phyloP scores from a whole-genome alignment of 805 yeast species.

The Saturnispora halmiae region DNA sequence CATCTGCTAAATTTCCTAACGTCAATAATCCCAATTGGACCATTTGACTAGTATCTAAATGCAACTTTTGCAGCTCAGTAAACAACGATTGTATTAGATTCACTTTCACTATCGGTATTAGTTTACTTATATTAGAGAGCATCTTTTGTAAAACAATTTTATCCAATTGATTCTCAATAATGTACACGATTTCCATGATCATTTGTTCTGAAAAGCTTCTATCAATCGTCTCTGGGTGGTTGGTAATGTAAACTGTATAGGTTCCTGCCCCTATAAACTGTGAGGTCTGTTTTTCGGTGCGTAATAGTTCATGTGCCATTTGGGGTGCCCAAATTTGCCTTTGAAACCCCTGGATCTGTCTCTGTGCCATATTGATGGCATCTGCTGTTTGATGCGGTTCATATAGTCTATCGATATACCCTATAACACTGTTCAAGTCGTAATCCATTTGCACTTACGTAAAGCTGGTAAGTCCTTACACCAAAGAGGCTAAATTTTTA shows the following conservation, averaged over 20 bases:
- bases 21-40: slow-evolving; percentile 3
- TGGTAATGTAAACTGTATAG: slow-evolving; percentile 39
- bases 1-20: slow-evolving; percentile 2
- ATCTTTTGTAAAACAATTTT: slow-evolving; percentile 12
- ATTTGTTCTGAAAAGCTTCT: background rate
- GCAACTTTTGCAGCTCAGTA: background rate
- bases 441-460: slow-evolving; percentile 4
- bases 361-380: slow-evolving; percentile 39
- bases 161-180: slow-evolving; percentile 4
- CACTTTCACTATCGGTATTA: slow-evolving; percentile 3
- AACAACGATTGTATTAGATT: slow-evolving; percentile 1
- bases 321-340: slow-evolving; percentile 44
- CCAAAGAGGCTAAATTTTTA: background rate
- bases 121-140: slow-evolving; percentile 11
- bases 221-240: slow-evolving; percentile 6
- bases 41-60: background rate
- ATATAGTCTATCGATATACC: slow-evolving; percentile 36
- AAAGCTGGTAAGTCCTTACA: background rate
- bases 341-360: slow-evolving; percentile 50
- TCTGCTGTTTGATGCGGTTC: slow-evolving; percentile 31
- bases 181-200: slow-evolving; percentile 8
- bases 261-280: slow-evolving; percentile 80
- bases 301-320: slow-evolving; percentile 48
- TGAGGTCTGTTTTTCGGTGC: slow-evolving; percentile 34
- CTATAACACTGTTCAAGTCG: slow-evolving; percentile 1